Conservation (phyloP, 257 asterid genomes). For the Paraleonurus japonicus region DNA sequence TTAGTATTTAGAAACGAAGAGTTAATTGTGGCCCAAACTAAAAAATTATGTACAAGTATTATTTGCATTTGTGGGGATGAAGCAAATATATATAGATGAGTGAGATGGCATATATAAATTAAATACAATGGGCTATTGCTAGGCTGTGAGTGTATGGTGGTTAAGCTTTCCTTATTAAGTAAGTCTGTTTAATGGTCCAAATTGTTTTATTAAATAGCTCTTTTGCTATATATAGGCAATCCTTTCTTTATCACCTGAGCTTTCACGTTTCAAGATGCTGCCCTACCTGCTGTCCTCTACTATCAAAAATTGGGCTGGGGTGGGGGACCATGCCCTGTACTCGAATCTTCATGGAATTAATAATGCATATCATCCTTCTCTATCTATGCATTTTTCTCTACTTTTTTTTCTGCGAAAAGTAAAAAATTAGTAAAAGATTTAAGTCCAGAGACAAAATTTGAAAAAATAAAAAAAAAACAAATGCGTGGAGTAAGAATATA, state of each 20-base stretch:
- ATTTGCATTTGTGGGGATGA: too few species aligned
- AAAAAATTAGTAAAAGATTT: too few species aligned
- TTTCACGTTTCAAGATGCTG: slow-evolving; percentile 42
- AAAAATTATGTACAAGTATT: too few species aligned
- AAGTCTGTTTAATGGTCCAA: slow-evolving; percentile 30
- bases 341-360: neutral
- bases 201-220: slow-evolving; percentile 26
- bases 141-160: slow-evolving; percentile 34
- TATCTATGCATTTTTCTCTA: neutral
- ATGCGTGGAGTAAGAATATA: too few species aligned
- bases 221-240: slow-evolving; percentile 34
- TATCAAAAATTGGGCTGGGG: slow-evolving; percentile 21
- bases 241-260: slow-evolving; percentile 43
- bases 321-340: slow-evolving; percentile 23
- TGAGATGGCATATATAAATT: too few species aligned
- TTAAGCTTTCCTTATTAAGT: slow-evolving; percentile 43
- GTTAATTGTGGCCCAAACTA: too few species aligned
- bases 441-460: too few species aligned
- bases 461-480: too few species aligned
- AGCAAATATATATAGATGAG: neutral
- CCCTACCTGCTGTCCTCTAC: slow-evolving; percentile 35
- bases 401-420: too few species aligned
- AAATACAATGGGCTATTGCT: slow-evolving; percentile 13
- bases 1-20: too few species aligned
- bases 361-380: neutral